Conservation (phyloP, 2,329 filamentous ascomycete genomes). For the Ceratocystis cacaofunesta region DNA sequence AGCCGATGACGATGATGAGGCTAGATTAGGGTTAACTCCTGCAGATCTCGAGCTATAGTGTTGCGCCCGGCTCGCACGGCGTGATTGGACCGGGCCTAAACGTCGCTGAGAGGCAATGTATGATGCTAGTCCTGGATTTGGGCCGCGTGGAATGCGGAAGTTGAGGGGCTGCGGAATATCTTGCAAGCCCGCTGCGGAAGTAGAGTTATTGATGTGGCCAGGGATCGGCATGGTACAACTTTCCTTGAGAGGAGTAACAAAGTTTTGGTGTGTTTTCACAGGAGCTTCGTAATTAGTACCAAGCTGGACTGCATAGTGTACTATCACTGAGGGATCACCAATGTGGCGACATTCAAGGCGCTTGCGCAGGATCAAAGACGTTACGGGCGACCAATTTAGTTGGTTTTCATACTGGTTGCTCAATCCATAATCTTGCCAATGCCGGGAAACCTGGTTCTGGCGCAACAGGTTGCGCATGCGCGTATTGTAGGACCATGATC, state of each 20-base stretch:
- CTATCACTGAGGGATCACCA: slow-evolving; percentile 26
- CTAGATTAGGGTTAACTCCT: slow-evolving; percentile 10
- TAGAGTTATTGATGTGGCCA: slow-evolving; percentile 23
- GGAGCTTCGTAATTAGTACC: slow-evolving; percentile 23
- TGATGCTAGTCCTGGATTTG: slow-evolving; percentile 25
- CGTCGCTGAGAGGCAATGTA: slow-evolving; percentile 27
- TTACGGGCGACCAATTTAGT: slow-evolving; percentile 30
- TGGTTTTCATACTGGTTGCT: slow-evolving; percentile 23
- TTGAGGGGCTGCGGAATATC: slow-evolving; percentile 23
- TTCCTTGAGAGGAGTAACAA: slow-evolving; percentile 26
- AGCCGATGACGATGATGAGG: slow-evolving; percentile 1
- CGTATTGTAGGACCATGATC: slow-evolving; percentile 31
- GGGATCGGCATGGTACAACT: slow-evolving; percentile 25
- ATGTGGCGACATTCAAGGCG: slow-evolving; percentile 33
- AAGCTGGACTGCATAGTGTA: slow-evolving; percentile 29
- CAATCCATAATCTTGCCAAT: slow-evolving; percentile 27
- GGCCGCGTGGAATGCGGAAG: slow-evolving; percentile 26
- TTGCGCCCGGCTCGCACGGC: slow-evolving; percentile 3
- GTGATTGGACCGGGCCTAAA: slow-evolving; percentile 21
- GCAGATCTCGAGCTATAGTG: slow-evolving; percentile 13
- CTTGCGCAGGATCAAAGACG: slow-evolving; percentile 29
- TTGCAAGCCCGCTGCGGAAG: slow-evolving; percentile 5
- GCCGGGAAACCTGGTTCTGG: slow-evolving; percentile 26
- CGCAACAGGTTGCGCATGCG: slow-evolving; percentile 32
- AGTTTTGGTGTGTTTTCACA: slow-evolving; percentile 23